A percentile compares a stretch with the other conserved stretches of the same genome.
These are phyloP conservation scores for Cicer chorassanicum DNA, from an alignment of 306 rosid species.

Conservation along the genomic window DNA sequence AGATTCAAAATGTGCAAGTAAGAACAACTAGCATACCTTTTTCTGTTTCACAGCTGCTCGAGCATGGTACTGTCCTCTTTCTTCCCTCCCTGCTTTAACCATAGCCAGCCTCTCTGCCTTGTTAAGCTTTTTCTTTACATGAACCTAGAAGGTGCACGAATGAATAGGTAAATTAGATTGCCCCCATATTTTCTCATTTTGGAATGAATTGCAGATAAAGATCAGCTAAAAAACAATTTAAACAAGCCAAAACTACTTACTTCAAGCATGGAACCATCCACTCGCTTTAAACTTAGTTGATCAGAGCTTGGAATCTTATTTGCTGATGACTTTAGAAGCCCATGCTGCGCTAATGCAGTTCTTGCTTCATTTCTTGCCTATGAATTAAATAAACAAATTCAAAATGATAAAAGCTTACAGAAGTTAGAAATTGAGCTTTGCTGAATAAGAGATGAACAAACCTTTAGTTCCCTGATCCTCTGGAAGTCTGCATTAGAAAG, in stretches of 20 bases:
- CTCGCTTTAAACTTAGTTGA: slow-evolving; percentile 67
- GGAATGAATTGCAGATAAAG: slow-evolving; percentile 12
- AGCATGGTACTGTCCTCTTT: slow-evolving; percentile 78
- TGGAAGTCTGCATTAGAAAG: slow-evolving; percentile 89
- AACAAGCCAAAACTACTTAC: slow-evolving; percentile 54
- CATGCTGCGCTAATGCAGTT: slow-evolving; percentile 67
- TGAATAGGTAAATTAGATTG: slow-evolving; percentile 23
- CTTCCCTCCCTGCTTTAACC: slow-evolving; percentile 88
- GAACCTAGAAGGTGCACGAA: slow-evolving; percentile 58
- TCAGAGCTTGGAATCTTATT: slow-evolving; percentile 63
- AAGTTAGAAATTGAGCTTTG: slow-evolving; percentile 23
- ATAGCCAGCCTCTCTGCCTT: slow-evolving; percentile 77
- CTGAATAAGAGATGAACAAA: slow-evolving; percentile 41
- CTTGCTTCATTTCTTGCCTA: slow-evolving; percentile 75
- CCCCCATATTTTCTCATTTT: slow-evolving; percentile 14
- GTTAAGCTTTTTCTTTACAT: slow-evolving; percentile 66
- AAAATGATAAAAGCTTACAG: slow-evolving; percentile 13
- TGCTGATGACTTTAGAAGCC: slow-evolving; percentile 54
- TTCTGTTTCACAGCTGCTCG: slow-evolving; percentile 81
- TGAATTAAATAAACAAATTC: slow-evolving; percentile 36
- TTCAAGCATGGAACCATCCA: slow-evolving; percentile 82
- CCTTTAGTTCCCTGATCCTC: slow-evolving; percentile 79
- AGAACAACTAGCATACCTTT: slow-evolving; percentile 59
- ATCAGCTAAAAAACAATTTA: slow-evolving; percentile 33
- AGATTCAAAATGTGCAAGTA: neutral